A percentile compares a stretch with the other conserved stretches of the same genome.
Evolutionary conservation across 2,329 filamentous ascomycete genomes (phyloP).

Genomic region (Scytalidium lignicola): DNA sequence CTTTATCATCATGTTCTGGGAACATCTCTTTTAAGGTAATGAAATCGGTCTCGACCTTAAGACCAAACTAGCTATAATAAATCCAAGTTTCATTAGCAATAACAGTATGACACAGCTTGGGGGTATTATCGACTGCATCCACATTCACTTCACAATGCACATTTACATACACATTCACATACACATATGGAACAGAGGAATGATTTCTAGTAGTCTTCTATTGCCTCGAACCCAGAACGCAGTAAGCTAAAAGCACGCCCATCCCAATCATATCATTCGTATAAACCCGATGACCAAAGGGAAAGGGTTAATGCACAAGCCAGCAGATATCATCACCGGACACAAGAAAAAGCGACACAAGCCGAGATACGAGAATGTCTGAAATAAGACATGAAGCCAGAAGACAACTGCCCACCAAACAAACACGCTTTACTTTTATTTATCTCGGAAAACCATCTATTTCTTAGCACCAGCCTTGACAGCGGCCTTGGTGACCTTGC

Average conservation of each 20-base stretch:
- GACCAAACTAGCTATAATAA: too few relatives aligned
- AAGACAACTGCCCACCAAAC: conserved; percentile 1
- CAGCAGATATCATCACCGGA: background rate
- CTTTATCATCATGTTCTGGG: too few relatives aligned
- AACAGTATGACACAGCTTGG: too few relatives aligned
- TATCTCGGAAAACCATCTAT: conserved; percentile 17
- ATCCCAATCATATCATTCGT: background rate
- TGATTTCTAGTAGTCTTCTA: conserved; percentile 1
- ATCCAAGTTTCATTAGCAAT: too few relatives aligned
- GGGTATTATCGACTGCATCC: too few relatives aligned
- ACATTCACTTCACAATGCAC: too few relatives aligned
- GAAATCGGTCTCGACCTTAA: too few relatives aligned
- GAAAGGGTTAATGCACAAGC: conserved; percentile 1
- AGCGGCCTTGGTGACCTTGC: conserved; percentile 35
- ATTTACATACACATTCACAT: too few relatives aligned
- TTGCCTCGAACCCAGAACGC: background rate
- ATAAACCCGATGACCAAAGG: conserved; percentile 1
- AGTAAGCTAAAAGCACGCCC: background rate
- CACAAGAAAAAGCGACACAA: background rate
- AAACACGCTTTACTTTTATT: conserved; percentile 1
- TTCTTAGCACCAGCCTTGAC: conserved; percentile 35
- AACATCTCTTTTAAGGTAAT: too few relatives aligned
- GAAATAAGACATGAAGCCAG: conserved; percentile 1
- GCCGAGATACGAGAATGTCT: conserved; percentile 1
- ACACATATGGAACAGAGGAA: background rate